Evolutionary conservation across 1,284 basidiomycete species (phyloP), one percentile per base, ranked within the genome.

Genomic region (Heimioporus punctisporus): DNA sequence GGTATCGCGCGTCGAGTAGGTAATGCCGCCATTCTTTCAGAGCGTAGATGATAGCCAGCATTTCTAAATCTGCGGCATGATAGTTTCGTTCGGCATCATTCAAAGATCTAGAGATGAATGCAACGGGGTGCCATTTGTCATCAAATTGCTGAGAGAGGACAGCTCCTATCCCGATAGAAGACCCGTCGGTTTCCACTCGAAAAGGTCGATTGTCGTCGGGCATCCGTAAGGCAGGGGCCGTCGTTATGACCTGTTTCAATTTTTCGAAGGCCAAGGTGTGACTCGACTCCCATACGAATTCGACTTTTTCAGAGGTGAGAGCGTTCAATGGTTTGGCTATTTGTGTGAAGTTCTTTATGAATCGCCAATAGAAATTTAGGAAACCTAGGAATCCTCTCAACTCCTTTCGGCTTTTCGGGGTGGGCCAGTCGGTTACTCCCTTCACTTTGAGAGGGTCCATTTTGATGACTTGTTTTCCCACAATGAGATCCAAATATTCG

Each of bases 381-480:
- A 48, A 37, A 5, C 34, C 34, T 4, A 37, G 15, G 34, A 37
- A 37, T 12, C 11, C 34, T 14, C 34, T 2, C 5, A 81, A 51
- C 76, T 76, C 6, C 26, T 63, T 62, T 46, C 1, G 39, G 66
- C 0, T 25, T 7, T 48, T 60, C 0, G 75, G 78, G 0, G 34
- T 21, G 0, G 70, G 72, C 80, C 79, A 82, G 0, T 58, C 31
- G 0, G 34, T 21, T 7, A 81, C 63, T 0, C 65, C 66, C 1
- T 68, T n/a, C 0, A 81, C 82, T 82, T 19, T 37, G 15, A 54
- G 55, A 0, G 64, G 62, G 46, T 77, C 72, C 75, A 80, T 78
- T 10, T 28, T 15, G 7, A 34, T 43, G 0, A 47, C 10, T n/a
- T n/a, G n/a, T n/a, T n/a, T n/a, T n/a, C n/a, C n/a, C n/a, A 80